Percentiles rank a stretch among this genome's conserved stretches.
These are phyloP conservation scores for Punica granatum DNA, from an alignment of 345 rosid species.

Conservation along the genomic window DNA sequence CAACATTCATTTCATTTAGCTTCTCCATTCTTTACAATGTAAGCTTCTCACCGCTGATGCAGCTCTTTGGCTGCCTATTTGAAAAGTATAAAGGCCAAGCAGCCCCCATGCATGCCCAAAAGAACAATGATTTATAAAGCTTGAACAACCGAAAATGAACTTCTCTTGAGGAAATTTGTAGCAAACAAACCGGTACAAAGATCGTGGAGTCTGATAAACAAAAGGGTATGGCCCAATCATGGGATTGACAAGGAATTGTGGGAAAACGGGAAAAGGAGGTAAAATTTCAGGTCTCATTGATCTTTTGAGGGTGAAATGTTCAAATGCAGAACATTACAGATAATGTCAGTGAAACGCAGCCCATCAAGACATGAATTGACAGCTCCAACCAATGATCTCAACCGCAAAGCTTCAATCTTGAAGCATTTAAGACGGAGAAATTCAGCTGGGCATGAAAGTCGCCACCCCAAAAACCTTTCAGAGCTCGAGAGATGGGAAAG, in stretches of 20 bases:
- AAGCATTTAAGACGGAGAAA: neutral
- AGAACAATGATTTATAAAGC: neutral
- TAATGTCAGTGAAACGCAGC: neutral
- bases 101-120: too few species aligned
- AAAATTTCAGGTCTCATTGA: neutral
- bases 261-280: neutral
- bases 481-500: neutral
- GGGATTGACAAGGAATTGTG: neutral
- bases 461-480: neutral
- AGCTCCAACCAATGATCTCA: neutral
- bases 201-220: neutral
- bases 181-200: neutral
- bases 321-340: neutral
- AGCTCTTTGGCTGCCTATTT: neutral
- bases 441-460: neutral
- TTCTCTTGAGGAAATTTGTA: neutral
- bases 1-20: neutral
- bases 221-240: neutral
- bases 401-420: neutral
- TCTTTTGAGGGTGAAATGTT: neutral
- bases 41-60: neutral
- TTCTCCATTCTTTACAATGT: neutral
- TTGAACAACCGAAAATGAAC: neutral
- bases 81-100: neutral
- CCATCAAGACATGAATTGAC: neutral